A percentile compares a stretch with the other conserved stretches of the same genome.
Conservation (phyloP, 2,329 filamentous ascomycete species). For the Aspergillus proliferans region DNA sequence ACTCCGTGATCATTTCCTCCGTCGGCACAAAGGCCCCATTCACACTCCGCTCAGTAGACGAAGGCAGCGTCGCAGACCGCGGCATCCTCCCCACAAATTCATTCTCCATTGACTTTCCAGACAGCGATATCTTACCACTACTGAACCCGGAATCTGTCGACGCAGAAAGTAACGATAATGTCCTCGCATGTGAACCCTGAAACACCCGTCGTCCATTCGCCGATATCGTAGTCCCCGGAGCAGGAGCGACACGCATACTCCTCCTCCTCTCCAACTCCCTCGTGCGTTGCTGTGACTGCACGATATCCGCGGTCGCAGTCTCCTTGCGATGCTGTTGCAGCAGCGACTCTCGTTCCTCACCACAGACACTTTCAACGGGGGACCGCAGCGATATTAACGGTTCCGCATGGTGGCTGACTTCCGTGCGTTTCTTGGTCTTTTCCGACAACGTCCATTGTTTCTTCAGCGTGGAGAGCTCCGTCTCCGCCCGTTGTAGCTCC, state of each 20-base stretch:
- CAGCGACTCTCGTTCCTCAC: constrained; percentile 17
- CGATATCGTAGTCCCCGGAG: constrained; percentile 26
- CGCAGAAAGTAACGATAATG: constrained; percentile 76
- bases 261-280: constrained; percentile 68
- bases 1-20: constrained; percentile 33
- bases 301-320: constrained; percentile 16
- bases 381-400: constrained; percentile 52
- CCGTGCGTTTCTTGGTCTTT: constrained; percentile 65
- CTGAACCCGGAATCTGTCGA: constrained; percentile 16
- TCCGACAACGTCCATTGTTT: constrained; percentile 76
- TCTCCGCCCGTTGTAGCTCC: constrained; percentile 77
- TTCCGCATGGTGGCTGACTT: constrained; percentile 55
- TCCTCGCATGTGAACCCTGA: constrained; percentile 58
- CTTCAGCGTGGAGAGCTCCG: constrained; percentile 69
- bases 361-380: constrained; percentile 16
- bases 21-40: constrained; percentile 16
- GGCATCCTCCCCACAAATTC: constrained; percentile 31
- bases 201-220: constrained; percentile 58
- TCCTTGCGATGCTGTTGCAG: constrained; percentile 20
- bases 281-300: constrained; percentile 31
- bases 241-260: constrained; percentile 51
- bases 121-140: constrained; percentile 3
- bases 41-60: constrained; percentile 27
- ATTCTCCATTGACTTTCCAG: constrained; percentile 5
- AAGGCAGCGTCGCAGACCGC: constrained; percentile 37